A percentile compares a stretch with the other conserved stretches of the same genome.
These are phyloP conservation scores for Tephrocybe sp. DNA, from an alignment of 768 basidiomycete genomes.

Conservation along the genomic window DNA sequence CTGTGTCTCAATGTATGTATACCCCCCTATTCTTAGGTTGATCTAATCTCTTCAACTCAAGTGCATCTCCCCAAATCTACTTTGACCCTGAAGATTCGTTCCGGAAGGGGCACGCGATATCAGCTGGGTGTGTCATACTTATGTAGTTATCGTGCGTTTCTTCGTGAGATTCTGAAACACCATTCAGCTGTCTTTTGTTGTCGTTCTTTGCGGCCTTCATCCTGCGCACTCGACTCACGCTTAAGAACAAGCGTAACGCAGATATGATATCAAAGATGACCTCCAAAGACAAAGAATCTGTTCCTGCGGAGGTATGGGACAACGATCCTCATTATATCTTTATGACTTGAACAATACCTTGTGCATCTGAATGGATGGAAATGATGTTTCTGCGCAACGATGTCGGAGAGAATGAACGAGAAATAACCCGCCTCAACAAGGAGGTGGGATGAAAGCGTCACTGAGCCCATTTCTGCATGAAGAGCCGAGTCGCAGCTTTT, in stretches of 20 bases:
- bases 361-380: too few relatives aligned
- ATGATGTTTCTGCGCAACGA: too few relatives aligned
- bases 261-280: conserved; percentile 19
- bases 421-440: too few relatives aligned
- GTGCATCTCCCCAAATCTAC: conserved; percentile 56
- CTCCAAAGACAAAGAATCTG: conserved; percentile 1
- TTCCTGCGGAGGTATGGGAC: conserved; percentile 39
- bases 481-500: too few relatives aligned
- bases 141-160: background rate
- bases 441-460: too few relatives aligned
- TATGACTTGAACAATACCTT: conserved; percentile 38
- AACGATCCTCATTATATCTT: conserved; percentile 52
- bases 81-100: conserved; percentile 49
- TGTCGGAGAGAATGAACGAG: too few relatives aligned
- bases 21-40: background rate
- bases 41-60: conserved; percentile 14
- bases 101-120: conserved; percentile 53
- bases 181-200: conserved; percentile 39
- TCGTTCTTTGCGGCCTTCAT: conserved; percentile 41
- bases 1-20: conserved; percentile 50
- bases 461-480: too few relatives aligned
- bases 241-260: conserved; percentile 40
- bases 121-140: conserved; percentile 40
- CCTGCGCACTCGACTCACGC: conserved; percentile 42
- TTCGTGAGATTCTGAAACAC: too few relatives aligned